Percentiles rank a stretch among this genome's conserved stretches.
Conservation (phyloP, 352 stramenopile species). For the Phytophthora europaea region DNA sequence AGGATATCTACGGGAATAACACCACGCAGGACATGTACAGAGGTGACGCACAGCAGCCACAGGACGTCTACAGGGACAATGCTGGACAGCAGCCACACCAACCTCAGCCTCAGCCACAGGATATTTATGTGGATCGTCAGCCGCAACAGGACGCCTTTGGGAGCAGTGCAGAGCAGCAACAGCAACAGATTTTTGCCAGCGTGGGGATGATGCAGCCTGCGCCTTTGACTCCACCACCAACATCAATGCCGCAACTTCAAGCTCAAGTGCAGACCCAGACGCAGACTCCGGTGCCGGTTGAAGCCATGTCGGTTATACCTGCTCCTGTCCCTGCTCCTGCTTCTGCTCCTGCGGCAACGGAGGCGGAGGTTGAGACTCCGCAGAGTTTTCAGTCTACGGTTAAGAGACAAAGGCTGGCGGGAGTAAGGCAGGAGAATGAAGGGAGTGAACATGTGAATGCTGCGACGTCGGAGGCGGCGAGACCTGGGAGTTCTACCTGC, state of each 20-base stretch:
- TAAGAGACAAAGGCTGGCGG: conserved; percentile 25
- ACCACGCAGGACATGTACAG: conserved; percentile 13
- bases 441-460: conserved; percentile 5
- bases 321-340: neutral
- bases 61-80: conserved; percentile 15
- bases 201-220: conserved; percentile 25
- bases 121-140: conserved; percentile 11
- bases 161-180: conserved; percentile 12
- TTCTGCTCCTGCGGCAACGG: neutral
- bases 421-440: conserved; percentile 9
- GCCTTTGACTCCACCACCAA: conserved; percentile 19
- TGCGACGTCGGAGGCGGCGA: conserved; percentile 1
- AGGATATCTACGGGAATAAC: conserved; percentile 20
- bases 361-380: conserved; percentile 18
- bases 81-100: conserved; percentile 6
- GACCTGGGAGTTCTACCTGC: neutral
- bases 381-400: conserved; percentile 10
- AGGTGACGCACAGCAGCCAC: neutral
- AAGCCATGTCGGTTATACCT: neutral
- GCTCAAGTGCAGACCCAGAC: conserved; percentile 1
- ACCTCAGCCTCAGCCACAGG: conserved; percentile 13
- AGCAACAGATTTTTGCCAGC: conserved; percentile 26
- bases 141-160: conserved; percentile 6
- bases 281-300: neutral
- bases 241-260: conserved; percentile 9